These are phyloP conservation scores for Boletus semigastroideus DNA, from an alignment of 1,284 basidiomycete species.

Conservation along the genomic window DNA sequence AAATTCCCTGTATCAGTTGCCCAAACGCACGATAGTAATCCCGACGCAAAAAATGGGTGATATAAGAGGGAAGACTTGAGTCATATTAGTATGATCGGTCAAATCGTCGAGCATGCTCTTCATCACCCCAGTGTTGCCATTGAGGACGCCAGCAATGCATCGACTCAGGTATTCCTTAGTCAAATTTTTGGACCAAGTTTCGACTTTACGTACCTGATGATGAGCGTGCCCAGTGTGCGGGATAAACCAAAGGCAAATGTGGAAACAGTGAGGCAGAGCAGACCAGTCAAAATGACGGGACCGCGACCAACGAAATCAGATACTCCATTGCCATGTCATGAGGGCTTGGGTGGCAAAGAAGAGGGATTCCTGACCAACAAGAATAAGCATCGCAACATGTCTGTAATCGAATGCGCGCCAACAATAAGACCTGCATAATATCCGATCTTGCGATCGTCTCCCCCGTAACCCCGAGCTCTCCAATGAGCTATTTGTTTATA, in stretches of 20 bases:
- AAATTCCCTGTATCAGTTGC: neutral
- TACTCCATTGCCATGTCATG: slow-evolving; percentile 73
- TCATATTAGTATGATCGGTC: slow-evolving; percentile 41
- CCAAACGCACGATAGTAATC: slow-evolving; percentile 25
- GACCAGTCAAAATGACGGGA: slow-evolving; percentile 66
- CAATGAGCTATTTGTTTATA: slow-evolving; percentile 28
- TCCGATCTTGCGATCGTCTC: slow-evolving; percentile 58
- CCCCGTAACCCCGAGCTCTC: slow-evolving; percentile 37
- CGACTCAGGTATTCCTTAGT: slow-evolving; percentile 22
- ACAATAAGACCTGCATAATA: slow-evolving; percentile 71
- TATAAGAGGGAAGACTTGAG: slow-evolving; percentile 25
- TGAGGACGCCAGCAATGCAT: slow-evolving; percentile 36
- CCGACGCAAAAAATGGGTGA: slow-evolving; percentile 28
- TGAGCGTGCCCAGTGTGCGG: slow-evolving; percentile 58
- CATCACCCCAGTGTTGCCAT: slow-evolving; percentile 38
- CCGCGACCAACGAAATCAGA: slow-evolving; percentile 73
- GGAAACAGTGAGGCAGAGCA: slow-evolving; percentile 64
- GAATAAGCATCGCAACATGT: neutral
- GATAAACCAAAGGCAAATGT: slow-evolving; percentile 75
- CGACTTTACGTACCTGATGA: slow-evolving; percentile 47
- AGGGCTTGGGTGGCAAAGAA: slow-evolving; percentile 71
- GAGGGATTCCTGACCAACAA: slow-evolving; percentile 50
- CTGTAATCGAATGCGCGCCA: slow-evolving; percentile 4
- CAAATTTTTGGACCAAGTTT: neutral
- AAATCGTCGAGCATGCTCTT: slow-evolving; percentile 51